These are phyloP conservation scores for Lipomyces kockii DNA, from an alignment of 805 yeast genomes.

Conservation along the genomic window DNA sequence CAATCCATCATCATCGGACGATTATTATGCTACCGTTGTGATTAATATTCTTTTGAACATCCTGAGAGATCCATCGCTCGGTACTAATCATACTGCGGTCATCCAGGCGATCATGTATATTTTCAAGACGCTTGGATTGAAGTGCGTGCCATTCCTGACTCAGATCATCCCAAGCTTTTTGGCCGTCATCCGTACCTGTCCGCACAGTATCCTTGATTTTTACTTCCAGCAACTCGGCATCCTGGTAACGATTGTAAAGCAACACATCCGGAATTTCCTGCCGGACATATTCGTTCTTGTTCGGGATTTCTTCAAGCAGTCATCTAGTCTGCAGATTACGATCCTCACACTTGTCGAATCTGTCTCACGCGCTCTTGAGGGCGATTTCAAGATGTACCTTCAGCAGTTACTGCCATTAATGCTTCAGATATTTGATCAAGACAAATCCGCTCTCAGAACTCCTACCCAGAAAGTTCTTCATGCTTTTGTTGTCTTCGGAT, in stretches of 20 bases:
- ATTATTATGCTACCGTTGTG: constrained; percentile 94
- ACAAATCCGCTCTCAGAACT: constrained; percentile 58
- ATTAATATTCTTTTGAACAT: constrained; percentile 83
- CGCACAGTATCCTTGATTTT: constrained; percentile 75
- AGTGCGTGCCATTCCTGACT: constrained; percentile 87
- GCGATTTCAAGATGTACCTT: constrained; percentile 85
- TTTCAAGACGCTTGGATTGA: constrained; percentile 82
- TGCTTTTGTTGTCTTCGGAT: constrained; percentile 84
- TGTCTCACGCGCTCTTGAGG: constrained; percentile 82
- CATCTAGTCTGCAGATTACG: constrained; percentile 70
- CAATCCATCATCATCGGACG: constrained; percentile 81
- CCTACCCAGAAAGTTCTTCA: constrained; percentile 65
- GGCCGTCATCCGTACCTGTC: constrained; percentile 77
- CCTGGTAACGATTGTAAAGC: constrained; percentile 79
- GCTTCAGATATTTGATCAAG: constrained; percentile 72
- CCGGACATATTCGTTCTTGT: constrained; percentile 75
- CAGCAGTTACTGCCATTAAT: constrained; percentile 78
- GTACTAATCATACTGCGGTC: constrained; percentile 85
- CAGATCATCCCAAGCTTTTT: constrained; percentile 88
- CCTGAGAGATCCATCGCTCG: constrained; percentile 80
- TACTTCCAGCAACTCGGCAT: constrained; percentile 87
- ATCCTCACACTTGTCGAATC: constrained; percentile 81
- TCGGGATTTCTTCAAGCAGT: constrained; percentile 66
- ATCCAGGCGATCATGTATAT: constrained; percentile 94
- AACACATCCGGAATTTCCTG: constrained; percentile 84